These are phyloP conservation scores for Lachancea kluyveri DNA, from an alignment of 805 yeast species.

Conservation along the genomic window DNA sequence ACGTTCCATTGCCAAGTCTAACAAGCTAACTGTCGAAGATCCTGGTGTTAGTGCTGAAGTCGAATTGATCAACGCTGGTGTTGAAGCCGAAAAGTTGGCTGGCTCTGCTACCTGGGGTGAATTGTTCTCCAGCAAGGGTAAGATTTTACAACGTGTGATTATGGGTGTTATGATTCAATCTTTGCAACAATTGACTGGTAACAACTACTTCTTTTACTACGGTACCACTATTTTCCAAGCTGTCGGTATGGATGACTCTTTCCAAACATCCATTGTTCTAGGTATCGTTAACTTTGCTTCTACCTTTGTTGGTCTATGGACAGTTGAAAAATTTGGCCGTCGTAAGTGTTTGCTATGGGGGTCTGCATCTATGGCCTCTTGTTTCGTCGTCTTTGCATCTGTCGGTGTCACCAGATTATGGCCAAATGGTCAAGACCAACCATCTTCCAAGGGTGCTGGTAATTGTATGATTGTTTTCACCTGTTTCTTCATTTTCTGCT, in stretches of 20 bases:
- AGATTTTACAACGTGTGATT: constrained; percentile 40
- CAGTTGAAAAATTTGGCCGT: constrained; percentile 51
- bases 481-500: constrained; percentile 64
- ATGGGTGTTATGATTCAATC: constrained; percentile 54
- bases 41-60: constrained; percentile 52
- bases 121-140: constrained; percentile 61
- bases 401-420: constrained; percentile 49
- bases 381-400: constrained; percentile 47
- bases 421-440: constrained; percentile 36
- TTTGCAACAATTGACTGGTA: constrained; percentile 64
- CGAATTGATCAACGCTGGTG: constrained; percentile 51
- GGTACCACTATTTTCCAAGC: constrained; percentile 59
- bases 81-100: constrained; percentile 53
- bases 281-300: constrained; percentile 58
- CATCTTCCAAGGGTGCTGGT: constrained; percentile 51
- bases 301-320: constrained; percentile 46
- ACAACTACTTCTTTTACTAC: constrained; percentile 62
- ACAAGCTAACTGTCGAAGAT: constrained; percentile 48
- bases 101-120: constrained; percentile 66
- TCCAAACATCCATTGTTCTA: constrained; percentile 51
- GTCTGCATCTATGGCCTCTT: constrained; percentile 41
- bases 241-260: constrained; percentile 55
- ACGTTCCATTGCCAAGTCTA: constrained; percentile 50
- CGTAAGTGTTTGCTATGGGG: constrained; percentile 44
- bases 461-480: constrained; percentile 66